phyloP scores from a whole-genome alignment of 768 basidiomycete species.

The Pulveroboletus sp. region DNA sequence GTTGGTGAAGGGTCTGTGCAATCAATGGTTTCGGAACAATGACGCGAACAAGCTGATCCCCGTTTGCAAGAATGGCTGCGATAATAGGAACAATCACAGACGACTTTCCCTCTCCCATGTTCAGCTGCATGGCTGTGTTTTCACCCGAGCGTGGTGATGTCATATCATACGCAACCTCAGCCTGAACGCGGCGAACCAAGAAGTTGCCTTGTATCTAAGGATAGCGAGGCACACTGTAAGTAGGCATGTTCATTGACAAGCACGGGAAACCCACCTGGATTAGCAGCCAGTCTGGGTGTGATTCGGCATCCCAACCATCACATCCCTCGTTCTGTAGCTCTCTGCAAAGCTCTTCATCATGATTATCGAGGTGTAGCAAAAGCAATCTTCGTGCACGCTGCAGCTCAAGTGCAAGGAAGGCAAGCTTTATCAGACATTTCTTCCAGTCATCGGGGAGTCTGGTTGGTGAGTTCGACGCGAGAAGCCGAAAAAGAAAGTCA shows the following conservation, averaged over 20 bases:
- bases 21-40: constrained; percentile 44
- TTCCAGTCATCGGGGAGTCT: constrained; percentile 24
- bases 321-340: no score
- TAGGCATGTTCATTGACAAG: no score
- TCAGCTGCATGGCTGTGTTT: constrained; percentile 41
- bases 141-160: constrained; percentile 31
- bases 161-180: constrained; percentile 42
- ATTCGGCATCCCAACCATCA: no score
- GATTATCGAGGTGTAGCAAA: no score
- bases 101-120: constrained; percentile 50
- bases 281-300: no score
- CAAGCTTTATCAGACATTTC: constrained; percentile 24
- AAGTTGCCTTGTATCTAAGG: constrained; percentile 45
- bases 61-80: constrained; percentile 39
- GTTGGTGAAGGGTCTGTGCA: constrained; percentile 43
- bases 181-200: constrained; percentile 41
- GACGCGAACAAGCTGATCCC: no score
- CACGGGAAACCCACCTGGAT: no score
- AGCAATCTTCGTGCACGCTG: no score
- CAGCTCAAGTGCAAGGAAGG: constrained; percentile 25
- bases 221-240: no score
- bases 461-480: constrained; percentile 20
- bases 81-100: constrained; percentile 44
- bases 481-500: constrained; percentile 25
- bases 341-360: neutral